phyloP scores from a whole-genome alignment of 2,329 filamentous ascomycete species.

The Trichoderma semiorbis region DNA sequence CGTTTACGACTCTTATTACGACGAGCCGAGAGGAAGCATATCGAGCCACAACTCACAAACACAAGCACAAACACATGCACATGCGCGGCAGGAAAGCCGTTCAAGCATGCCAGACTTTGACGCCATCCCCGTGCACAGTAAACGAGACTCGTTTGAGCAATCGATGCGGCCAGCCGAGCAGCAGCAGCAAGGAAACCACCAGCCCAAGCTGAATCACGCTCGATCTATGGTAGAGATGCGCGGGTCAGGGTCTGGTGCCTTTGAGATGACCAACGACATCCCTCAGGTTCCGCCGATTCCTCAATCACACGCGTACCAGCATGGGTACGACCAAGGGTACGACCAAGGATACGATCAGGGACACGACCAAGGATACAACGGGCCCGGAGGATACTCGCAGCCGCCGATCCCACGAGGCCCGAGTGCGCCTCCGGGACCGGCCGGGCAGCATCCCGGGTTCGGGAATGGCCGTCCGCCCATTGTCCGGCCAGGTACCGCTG shows the following conservation, averaged over 20 bases:
- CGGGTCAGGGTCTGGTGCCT: conserved; percentile 63
- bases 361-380: conserved; percentile 22
- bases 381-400: conserved; percentile 26
- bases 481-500: conserved; percentile 24
- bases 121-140: conserved; percentile 32
- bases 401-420: conserved; percentile 29
- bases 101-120: conserved; percentile 43
- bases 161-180: conserved; percentile 42
- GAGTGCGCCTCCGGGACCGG: conserved; percentile 31
- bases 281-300: conserved; percentile 53
- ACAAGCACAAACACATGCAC: neutral
- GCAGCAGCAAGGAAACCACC: conserved; percentile 49
- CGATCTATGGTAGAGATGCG: conserved; percentile 67
- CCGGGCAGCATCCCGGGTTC: conserved; percentile 18
- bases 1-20: conserved; percentile 55
- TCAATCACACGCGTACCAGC: conserved; percentile 23
- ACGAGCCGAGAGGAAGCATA: conserved; percentile 33
- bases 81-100: conserved; percentile 21
- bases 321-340: neutral
- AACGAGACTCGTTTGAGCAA: conserved; percentile 47
- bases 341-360: neutral
- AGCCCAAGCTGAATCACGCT: conserved; percentile 54
- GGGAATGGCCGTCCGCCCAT: conserved; percentile 9
- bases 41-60: conserved; percentile 23
- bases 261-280: conserved; percentile 67